These are phyloP conservation scores for Diaporthe amygdali DNA, from an alignment of 2,329 filamentous ascomycete species.

Conservation along the genomic window DNA sequence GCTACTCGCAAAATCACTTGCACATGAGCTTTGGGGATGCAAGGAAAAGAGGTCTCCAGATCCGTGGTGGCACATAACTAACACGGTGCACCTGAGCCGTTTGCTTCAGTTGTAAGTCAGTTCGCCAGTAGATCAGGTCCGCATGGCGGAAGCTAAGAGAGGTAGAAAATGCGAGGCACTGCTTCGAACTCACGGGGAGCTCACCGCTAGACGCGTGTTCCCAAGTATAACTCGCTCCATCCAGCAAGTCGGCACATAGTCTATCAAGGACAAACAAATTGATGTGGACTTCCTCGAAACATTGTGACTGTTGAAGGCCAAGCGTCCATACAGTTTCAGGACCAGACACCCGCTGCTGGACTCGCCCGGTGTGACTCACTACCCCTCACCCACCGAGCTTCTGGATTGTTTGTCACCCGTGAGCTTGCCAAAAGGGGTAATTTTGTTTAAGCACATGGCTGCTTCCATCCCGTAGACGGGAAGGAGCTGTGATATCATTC, in stretches of 20 bases:
- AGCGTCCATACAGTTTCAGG: neutral
- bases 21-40: no score
- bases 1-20: no score
- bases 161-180: no score
- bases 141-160: no score
- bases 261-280: neutral
- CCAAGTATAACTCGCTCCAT: neutral
- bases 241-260: neutral
- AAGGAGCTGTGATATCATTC: no score
- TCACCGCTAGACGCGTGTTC: neutral
- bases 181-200: neutral
- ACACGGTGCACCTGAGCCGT: no score
- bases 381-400: neutral
- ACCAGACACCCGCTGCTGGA: neutral
- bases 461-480: neutral
- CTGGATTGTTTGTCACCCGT: neutral
- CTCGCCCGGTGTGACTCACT: slow-evolving; percentile 8
- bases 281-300: neutral
- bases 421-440: slow-evolving; percentile 3
- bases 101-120: no score
- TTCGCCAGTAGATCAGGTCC: no score
- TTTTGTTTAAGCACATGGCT: neutral
- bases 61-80: no score
- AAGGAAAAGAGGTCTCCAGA: no score
- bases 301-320: neutral